Evolutionary conservation across 2,329 filamentous ascomycete species (phyloP).

Genomic region (Xylaria sp.): DNA sequence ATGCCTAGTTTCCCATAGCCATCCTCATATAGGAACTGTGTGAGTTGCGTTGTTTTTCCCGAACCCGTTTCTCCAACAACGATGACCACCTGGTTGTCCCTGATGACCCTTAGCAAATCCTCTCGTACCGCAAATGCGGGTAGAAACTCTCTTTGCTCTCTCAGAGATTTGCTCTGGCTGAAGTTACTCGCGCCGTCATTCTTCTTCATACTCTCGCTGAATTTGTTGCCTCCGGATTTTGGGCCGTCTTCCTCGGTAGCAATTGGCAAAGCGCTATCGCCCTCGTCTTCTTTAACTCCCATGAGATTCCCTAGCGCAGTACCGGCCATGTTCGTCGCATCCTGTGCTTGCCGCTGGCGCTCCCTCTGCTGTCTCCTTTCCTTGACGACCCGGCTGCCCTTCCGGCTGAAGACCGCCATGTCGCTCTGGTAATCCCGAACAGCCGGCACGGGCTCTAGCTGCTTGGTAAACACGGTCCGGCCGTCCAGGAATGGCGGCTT

Average conservation of each 20-base stretch:
- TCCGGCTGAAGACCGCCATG: conserved; percentile 97
- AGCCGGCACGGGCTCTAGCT: conserved; percentile 90
- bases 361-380: conserved; percentile 92
- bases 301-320: conserved; percentile 93
- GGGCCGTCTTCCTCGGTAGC: conserved; percentile 70
- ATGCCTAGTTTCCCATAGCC: conserved; percentile 86
- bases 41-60: conserved; percentile 95
- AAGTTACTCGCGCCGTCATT: conserved; percentile 86
- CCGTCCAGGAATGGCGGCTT: conserved; percentile 94
- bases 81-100: conserved; percentile 96
- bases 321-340: conserved; percentile 90
- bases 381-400: conserved; percentile 90
- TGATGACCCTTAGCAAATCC: conserved; percentile 85
- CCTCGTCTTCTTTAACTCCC: conserved; percentile 90
- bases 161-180: conserved; percentile 86
- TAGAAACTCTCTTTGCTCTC: conserved; percentile 89
- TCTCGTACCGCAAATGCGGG: conserved; percentile 96
- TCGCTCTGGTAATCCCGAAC: conserved; percentile 94
- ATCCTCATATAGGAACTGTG: conserved; percentile 94
- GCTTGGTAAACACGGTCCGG: conserved; percentile 94
- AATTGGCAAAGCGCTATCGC: conserved; percentile 83
- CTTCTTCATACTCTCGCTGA: conserved; percentile 88
- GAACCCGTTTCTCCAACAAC: conserved; percentile 97
- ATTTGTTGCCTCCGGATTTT: conserved; percentile 72
- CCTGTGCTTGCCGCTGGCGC: conserved; percentile 89